These are phyloP conservation scores for Amanita pseudoporphyria DNA, from an alignment of 768 basidiomycete genomes.

Conservation along the genomic window DNA sequence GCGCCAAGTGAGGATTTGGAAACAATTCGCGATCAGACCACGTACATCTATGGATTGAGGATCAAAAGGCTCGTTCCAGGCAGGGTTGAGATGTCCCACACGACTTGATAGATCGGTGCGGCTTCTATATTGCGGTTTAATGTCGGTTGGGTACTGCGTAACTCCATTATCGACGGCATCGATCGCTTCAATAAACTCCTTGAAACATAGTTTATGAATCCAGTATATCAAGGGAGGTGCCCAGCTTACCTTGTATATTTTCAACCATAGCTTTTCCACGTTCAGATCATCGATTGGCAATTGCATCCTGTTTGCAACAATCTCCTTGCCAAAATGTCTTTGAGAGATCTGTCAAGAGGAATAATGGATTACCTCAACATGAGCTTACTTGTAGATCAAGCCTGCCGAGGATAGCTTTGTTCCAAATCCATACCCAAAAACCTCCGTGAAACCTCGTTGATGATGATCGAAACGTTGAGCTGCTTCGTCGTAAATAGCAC, in stretches of 20 bases:
- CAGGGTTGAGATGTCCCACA: conserved; percentile 77
- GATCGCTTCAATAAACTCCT: conserved; percentile 92
- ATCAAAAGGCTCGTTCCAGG: conserved; percentile 80
- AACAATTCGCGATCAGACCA: conserved; percentile 8
- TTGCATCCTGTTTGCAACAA: conserved; percentile 57
- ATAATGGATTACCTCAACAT: background rate
- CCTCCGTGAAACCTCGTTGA: conserved; percentile 84
- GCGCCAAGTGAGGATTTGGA: background rate
- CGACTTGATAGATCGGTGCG: conserved; percentile 81
- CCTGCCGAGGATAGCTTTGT: conserved; percentile 94
- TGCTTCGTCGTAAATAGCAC: conserved; percentile 78
- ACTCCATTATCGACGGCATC: conserved; percentile 96
- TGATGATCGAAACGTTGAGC: conserved; percentile 90
- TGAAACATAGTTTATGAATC: background rate
- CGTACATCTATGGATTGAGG: conserved; percentile 66
- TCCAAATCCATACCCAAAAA: conserved; percentile 78
- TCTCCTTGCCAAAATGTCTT: conserved; percentile 85
- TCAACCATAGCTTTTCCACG: conserved; percentile 73
- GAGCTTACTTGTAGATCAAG: conserved; percentile 82
- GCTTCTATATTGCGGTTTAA: conserved; percentile 62
- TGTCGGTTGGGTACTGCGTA: conserved; percentile 60
- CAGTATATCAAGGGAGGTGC: background rate
- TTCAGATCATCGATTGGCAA: conserved; percentile 46
- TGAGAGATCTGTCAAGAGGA: conserved; percentile 3
- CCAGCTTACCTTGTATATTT: conserved; percentile 68